phyloP scores from a whole-genome alignment of 306 rosid species.

The Acacia confusa region DNA sequence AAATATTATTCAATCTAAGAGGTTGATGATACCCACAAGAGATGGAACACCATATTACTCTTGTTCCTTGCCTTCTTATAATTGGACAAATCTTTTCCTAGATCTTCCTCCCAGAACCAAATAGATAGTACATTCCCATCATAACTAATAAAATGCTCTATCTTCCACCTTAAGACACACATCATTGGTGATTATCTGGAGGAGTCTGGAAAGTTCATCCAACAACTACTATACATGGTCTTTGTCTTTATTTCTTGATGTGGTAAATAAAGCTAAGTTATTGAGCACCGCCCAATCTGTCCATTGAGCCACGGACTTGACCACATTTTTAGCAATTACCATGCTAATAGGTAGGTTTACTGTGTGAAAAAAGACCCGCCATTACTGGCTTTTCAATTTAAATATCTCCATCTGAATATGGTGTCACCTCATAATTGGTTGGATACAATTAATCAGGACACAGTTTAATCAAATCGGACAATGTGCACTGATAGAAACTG shows the following conservation, averaged over 20 bases:
- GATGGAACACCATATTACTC: conserved; percentile 37
- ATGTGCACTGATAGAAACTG: conserved; percentile 17
- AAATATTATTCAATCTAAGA: conserved; percentile 44
- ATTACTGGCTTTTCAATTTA: conserved; percentile 32
- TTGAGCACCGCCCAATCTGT: conserved; percentile 76
- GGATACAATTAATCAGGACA: conserved; percentile 5
- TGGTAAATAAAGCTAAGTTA: conserved; percentile 49
- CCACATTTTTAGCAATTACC: conserved; percentile 46
- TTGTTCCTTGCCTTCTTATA: conserved; percentile 32
- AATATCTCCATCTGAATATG: conserved; percentile 25
- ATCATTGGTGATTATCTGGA: conserved; percentile 44
- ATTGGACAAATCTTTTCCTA: conserved; percentile 54
- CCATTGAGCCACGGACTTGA: conserved; percentile 94
- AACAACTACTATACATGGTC: conserved; percentile 35
- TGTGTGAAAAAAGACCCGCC: conserved; percentile 52
- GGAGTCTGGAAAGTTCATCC: conserved; percentile 46
- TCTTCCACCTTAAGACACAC: conserved; percentile 43
- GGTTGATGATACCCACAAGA: conserved; percentile 35
- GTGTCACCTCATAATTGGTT: conserved; percentile 29
- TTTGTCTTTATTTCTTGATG: conserved; percentile 22
- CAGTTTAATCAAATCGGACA: conserved; percentile 22
- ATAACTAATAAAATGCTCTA: conserved; percentile 20
- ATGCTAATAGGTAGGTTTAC: conserved; percentile 60
- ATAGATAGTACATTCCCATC: conserved; percentile 33
- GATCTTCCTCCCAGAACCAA: conserved; percentile 45